Percentiles rank a stretch among this genome's conserved stretches.
Evolutionary conservation across 2,329 filamentous ascomycete genomes (phyloP).

Genomic region (Biscogniauxia marginata): DNA sequence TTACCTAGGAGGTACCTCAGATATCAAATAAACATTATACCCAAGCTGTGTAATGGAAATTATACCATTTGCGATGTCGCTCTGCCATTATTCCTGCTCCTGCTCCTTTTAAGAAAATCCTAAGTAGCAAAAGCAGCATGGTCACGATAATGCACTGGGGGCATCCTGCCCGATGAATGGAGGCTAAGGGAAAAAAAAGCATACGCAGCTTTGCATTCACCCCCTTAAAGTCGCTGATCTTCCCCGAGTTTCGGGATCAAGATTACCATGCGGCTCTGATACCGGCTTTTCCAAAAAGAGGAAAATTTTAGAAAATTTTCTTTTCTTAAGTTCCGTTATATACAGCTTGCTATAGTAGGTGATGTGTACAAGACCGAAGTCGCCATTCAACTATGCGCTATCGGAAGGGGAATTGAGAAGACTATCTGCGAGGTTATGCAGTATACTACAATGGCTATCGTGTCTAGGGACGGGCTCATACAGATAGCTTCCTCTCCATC

Average conservation of each 20-base stretch:
- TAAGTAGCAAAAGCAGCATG: too few species aligned
- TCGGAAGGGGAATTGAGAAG: background rate
- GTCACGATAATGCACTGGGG: too few species aligned
- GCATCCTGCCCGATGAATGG: too few species aligned
- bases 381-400: slow-evolving; percentile 1
- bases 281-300: background rate
- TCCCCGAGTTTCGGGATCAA: background rate
- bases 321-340: slow-evolving; percentile 13
- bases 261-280: background rate
- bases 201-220: too few species aligned
- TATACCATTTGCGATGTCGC: too few species aligned
- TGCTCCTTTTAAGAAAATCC: too few species aligned
- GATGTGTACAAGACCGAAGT: slow-evolving; percentile 13
- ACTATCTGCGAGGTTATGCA: slow-evolving; percentile 1
- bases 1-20: too few species aligned
- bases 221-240: too few species aligned
- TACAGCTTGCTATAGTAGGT: slow-evolving; percentile 4
- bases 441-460: background rate
- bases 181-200: too few species aligned
- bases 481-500: background rate
- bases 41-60: too few species aligned
- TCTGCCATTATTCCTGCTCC: too few species aligned
- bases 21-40: too few species aligned
- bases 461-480: slow-evolving; percentile 8
- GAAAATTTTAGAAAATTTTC: slow-evolving; percentile 13